A percentile compares a stretch with the other conserved stretches of the same genome.
phyloP scores from a whole-genome alignment of 305 asterid genomes.

The Fraxinus greggii region DNA sequence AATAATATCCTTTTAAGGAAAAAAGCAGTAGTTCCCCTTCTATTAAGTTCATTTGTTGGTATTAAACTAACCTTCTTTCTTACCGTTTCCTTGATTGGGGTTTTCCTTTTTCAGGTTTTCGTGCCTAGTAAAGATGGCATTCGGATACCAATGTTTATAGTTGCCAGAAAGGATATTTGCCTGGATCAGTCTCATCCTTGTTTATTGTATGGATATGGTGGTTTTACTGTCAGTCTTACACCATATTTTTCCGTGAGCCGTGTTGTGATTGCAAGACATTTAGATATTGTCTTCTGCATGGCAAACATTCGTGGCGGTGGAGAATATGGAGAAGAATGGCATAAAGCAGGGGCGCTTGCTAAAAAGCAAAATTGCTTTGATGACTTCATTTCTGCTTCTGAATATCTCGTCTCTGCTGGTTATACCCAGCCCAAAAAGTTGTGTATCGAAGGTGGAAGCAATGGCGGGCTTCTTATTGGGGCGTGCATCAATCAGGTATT shows the following conservation, averaged over 20 bases:
- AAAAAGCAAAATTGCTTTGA: conserved; percentile 86
- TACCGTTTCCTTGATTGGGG: conserved; percentile 15
- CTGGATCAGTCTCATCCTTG: conserved; percentile 90
- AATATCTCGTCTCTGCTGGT: conserved; percentile 82
- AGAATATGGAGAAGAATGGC: conserved; percentile 98
- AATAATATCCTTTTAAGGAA: conserved; percentile 4
- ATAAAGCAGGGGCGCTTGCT: conserved; percentile 75
- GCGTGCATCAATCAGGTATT: conserved; percentile 95
- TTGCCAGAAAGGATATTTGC: conserved; percentile 64
- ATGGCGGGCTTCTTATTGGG: conserved; percentile 93
- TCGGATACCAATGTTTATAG: conserved; percentile 69
- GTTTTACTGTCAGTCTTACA: conserved; percentile 69
- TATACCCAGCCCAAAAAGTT: conserved; percentile 77
- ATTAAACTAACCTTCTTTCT: neutral
- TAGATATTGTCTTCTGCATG: conserved; percentile 65
- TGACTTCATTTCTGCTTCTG: conserved; percentile 79
- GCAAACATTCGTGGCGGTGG: conserved; percentile 99
- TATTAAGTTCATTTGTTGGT: neutral
- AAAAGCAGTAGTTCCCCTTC: neutral
- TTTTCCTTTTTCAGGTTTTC: conserved; percentile 55
- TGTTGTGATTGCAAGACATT: conserved; percentile 58
- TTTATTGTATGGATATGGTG: conserved; percentile 82
- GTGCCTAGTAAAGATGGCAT: conserved; percentile 82
- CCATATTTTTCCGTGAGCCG: conserved; percentile 68
- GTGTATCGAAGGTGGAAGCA: conserved; percentile 97